phyloP scores from a whole-genome alignment of 345 rosid species.

The Mangifera indica region DNA sequence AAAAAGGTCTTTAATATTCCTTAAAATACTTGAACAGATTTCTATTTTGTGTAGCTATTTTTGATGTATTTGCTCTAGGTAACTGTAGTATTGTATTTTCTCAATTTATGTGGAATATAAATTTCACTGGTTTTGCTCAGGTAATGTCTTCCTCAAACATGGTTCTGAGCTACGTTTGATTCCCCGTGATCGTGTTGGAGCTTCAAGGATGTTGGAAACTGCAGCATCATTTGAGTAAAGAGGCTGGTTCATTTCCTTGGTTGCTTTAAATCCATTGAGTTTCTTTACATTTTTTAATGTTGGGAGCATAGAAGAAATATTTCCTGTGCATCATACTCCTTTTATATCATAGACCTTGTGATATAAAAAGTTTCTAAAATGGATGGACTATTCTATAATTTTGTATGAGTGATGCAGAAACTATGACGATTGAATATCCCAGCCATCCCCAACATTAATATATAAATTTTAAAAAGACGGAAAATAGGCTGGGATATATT shows the following conservation, averaged over 20 bases:
- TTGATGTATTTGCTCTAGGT: not conserved
- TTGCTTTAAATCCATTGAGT: not conserved
- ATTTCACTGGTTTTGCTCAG: conserved; percentile 35
- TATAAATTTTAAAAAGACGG: no score
- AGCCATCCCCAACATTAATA: no score
- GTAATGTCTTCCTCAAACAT: conserved; percentile 94
- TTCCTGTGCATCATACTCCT: not conserved
- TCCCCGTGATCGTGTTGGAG: conserved; percentile 96
- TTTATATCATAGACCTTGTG: not conserved
- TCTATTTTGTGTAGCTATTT: not conserved
- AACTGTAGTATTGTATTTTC: not conserved
- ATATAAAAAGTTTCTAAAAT: not conserved
- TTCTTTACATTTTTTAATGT: not conserved
- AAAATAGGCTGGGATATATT: not conserved
- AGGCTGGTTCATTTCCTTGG: not conserved
- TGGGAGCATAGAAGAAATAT: not conserved
- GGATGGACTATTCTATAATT: not conserved
- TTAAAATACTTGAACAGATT: not conserved
- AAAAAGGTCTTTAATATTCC: no score
- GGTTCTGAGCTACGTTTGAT: conserved; percentile 93
- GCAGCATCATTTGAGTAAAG: conserved; percentile 1
- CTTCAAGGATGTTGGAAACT: conserved; percentile 23
- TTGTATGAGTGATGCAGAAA: not conserved
- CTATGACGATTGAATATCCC: not conserved
- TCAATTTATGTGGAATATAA: no score